These are phyloP conservation scores for Paratinospora sagittata DNA, from an alignment of 164 flowering plant species.

Conservation along the genomic window DNA sequence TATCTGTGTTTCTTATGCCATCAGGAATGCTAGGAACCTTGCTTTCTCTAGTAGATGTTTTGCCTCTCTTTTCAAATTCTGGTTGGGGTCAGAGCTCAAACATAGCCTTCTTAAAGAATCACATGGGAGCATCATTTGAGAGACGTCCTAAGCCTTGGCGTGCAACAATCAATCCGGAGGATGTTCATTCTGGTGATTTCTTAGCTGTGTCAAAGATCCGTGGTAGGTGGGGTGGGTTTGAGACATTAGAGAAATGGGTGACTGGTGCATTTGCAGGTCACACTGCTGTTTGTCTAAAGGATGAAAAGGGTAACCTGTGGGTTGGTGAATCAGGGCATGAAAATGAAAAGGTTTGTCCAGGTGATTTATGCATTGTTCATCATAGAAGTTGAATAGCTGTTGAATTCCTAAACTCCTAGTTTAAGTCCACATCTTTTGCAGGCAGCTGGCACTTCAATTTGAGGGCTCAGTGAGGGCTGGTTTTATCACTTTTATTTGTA, in stretches of 20 bases:
- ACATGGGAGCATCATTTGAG: constrained; percentile 96
- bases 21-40: constrained; percentile 96
- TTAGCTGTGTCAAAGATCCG: constrained; percentile 94
- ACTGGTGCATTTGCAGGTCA: constrained; percentile 99
- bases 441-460: neutral
- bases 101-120: constrained; percentile 76
- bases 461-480: neutral
- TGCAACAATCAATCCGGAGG: constrained; percentile 59
- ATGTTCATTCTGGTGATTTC: constrained; percentile 97
- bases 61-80: constrained; percentile 89
- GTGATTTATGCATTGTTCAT: neutral
- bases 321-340: constrained; percentile 99
- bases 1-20: constrained; percentile 98
- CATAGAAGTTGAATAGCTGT: neutral
- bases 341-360: constrained; percentile 77
- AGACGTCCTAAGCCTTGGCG: constrained; percentile 78
- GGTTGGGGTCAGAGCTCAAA: constrained; percentile 91
- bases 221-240: constrained; percentile 99
- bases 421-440: neutral
- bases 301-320: constrained; percentile 88
- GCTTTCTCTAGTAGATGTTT: constrained; percentile 74
- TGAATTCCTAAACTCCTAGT: neutral
- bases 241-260: constrained; percentile 98
- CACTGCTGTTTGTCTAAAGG: constrained; percentile 95
- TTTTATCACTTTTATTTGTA: constrained; percentile 1